A percentile compares a stretch with the other conserved stretches of the same genome.
These are phyloP conservation scores for Trypanosoma grayi DNA, from an alignment of 208 protist genomes.

Conservation along the genomic window DNA sequence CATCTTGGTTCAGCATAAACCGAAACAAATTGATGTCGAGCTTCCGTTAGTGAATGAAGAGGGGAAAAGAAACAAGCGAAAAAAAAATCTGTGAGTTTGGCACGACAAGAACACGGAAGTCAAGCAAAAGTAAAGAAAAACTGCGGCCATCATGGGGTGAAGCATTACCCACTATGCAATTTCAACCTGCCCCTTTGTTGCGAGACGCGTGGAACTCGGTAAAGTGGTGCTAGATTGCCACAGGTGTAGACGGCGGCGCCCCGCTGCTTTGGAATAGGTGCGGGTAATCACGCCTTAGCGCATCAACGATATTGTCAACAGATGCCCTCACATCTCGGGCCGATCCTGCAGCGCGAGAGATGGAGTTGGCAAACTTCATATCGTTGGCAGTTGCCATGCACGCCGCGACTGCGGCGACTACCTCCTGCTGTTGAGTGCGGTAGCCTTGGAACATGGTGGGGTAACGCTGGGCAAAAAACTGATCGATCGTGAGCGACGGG, in stretches of 20 bases:
- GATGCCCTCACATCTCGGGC: constrained; percentile 59
- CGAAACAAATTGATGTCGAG: too few species aligned
- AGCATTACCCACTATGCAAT: too few species aligned
- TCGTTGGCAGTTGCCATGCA: constrained; percentile 54
- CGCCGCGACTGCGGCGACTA: constrained; percentile 68
- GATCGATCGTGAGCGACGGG: constrained; percentile 66
- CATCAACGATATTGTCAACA: constrained; percentile 74
- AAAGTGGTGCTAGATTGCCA: background rate
- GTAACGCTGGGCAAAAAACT: constrained; percentile 71
- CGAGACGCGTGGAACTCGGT: too few species aligned
- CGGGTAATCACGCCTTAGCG: constrained; percentile 67
- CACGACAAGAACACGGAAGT: background rate
- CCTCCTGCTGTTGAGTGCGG: constrained; percentile 61
- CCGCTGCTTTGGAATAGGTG: constrained; percentile 20
- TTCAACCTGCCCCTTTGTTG: too few species aligned
- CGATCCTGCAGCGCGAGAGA: constrained; percentile 60
- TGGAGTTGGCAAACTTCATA: constrained; percentile 58
- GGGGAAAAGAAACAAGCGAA: background rate
- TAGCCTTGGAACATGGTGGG: constrained; percentile 79
- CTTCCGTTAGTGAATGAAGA: too few species aligned
- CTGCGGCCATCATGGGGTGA: too few species aligned
- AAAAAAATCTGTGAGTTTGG: background rate
- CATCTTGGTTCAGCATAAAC: too few species aligned
- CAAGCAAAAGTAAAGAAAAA: background rate
- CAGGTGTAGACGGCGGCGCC: background rate